Base-by-base conservation (phyloP, 805 yeast genomes). In the Metschnikowia cubensis region DNA sequence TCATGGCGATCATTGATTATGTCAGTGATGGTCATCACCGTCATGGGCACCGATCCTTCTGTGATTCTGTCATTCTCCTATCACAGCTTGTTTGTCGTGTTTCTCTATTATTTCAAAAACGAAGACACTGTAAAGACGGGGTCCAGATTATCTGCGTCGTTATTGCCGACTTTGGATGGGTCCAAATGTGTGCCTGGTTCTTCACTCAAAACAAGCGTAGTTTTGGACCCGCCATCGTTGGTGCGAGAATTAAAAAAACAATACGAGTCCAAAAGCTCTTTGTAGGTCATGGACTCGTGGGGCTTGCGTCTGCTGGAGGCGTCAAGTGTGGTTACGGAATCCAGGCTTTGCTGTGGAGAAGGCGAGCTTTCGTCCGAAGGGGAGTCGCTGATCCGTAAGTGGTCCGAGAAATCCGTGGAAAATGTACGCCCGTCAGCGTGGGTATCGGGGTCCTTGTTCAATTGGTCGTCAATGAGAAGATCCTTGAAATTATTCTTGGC, bases 221-320 rank as follows among this genome's bases (percentile, higher is more conserved):
- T 45, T 36, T 48, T 49, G 17, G 58, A 61, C 20, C 56, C 52
- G 18, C 59, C 56, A 34, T 55, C 58, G 7, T 51, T 51, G n/a
- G 54, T 42, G n/a, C 57, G 56, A 3, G 65, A 44, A 10, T 68
- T 58, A 49, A 78, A 83, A 57, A 84, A 84, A 56, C 89, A 84
- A 58, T 80, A 84, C 29, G 79, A 75, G 44, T 82, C 82, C 46
- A 84, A 64, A 18, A 83, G 64, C 50, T 82, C 80, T 54, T 78
- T 76, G 58, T 83, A 83, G 0, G 82, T 70, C 56, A 76, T 74
- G 4, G 85, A 75, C 56, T 80, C 72, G 47, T 77, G 47, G 2
- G 36, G 41, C 31, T 48, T 41, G n/a, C 35, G 38, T 18, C 31
- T 17, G 17, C 10, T 38, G 6, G 18, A 22, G 2, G 31, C 14